Base-by-base conservation (phyloP, 495 filamentous ascomycete genomes). In the Trichoderma parareesei region DNA sequence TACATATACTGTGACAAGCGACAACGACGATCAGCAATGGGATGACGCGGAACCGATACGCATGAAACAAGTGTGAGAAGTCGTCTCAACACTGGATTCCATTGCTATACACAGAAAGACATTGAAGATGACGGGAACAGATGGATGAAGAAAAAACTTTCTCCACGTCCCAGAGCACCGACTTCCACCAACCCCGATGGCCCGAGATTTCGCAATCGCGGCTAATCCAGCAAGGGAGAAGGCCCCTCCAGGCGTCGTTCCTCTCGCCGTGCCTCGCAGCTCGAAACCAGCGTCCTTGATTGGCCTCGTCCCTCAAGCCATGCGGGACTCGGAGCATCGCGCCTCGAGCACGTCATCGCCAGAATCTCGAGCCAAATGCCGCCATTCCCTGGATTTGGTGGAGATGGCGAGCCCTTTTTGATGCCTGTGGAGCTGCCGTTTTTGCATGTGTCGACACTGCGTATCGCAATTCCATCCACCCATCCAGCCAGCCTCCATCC, bases 251-350 rank as follows among this genome's bases (percentile, higher is more conserved):
- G 46, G 16, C n/a, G 7, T 27, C 18, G 46, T 18, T 27, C 27
- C 18, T 49, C 11, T 9, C 46, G 16, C 18, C 46, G 18, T 49
- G 18, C n/a, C 40, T 41, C 40, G 40, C 40, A 41, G 40, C 40
- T 49, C 43, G 43, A 11, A 49, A 18, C 13, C 53, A 13, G 6
- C 46, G 46, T 20, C 5, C 27, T n/a, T 57, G 53, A 57, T 57
- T 57, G 53, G 53, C 20, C 33, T 35, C 16, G 53, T 33, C 9
- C 53, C 10, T 33, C 53, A 57, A 57, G 53, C 53, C 53, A 57
- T 57, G 53, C 53, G 53, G 53, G 53, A 57, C 53, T 27, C 53
- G 53, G 53, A 57, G 53, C 53, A 57, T 57, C 53, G 53, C 53
- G 44, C 27, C 53, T 57, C 53, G 53, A 57, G 53, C 53, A 57